These are phyloP conservation scores for Themeda triandra DNA, from an alignment of 176 grass and related monocot species.

Conservation along the genomic window DNA sequence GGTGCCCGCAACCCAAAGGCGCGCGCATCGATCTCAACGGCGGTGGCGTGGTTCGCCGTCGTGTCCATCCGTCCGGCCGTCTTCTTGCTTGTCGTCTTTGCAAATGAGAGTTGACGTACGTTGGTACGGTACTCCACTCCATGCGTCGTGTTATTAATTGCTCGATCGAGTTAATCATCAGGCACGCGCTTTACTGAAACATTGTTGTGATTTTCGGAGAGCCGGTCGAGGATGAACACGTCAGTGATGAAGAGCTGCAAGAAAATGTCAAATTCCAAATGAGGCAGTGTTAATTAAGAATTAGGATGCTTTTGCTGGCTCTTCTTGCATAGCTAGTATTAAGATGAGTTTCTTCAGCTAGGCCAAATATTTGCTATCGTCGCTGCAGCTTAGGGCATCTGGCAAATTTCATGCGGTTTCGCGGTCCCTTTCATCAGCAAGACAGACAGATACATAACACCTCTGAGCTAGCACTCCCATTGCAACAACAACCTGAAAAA, in stretches of 20 bases:
- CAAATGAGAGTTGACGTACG: too few relatives aligned
- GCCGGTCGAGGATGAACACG: neutral
- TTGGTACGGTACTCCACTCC: too few relatives aligned
- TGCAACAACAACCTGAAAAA: neutral
- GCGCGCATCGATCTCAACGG: too few relatives aligned
- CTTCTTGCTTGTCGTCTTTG: neutral
- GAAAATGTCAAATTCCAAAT: neutral
- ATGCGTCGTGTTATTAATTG: neutral
- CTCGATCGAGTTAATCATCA: neutral
- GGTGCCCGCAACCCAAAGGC: constrained; percentile 14
- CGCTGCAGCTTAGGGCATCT: neutral
- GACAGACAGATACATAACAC: neutral
- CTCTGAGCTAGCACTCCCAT: neutral
- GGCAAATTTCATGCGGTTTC: neutral
- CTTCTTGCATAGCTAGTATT: neutral
- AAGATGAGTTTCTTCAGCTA: constrained; percentile 2
- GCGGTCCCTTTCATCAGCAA: constrained; percentile 13
- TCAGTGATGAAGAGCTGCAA: neutral
- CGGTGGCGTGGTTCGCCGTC: neutral
- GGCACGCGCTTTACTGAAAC: neutral
- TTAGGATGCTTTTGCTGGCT: neutral
- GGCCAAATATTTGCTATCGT: constrained; percentile 11
- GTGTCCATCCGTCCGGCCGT: neutral
- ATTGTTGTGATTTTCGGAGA: neutral
- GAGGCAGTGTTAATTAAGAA: neutral